These are phyloP conservation scores for Penicillium rolfsii DNA, from an alignment of 2,329 filamentous ascomycete genomes.

Conservation along the genomic window DNA sequence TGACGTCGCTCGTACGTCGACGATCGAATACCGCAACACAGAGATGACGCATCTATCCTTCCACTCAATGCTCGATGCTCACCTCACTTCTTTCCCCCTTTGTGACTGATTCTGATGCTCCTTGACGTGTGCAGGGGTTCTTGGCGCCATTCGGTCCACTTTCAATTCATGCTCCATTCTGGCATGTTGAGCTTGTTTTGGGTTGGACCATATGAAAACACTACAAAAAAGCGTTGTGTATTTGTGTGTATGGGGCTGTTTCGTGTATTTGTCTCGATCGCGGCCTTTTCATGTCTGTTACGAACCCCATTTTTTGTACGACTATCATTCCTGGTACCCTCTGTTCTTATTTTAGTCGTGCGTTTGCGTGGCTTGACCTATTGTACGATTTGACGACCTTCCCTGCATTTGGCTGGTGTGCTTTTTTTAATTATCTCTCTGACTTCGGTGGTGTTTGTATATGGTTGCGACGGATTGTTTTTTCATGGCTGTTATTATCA, in stretches of 20 bases:
- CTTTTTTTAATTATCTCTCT: background rate
- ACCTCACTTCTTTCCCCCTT: background rate
- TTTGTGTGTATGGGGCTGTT: slow-evolving; percentile 20
- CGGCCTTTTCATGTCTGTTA: slow-evolving; percentile 29
- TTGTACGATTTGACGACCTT: slow-evolving; percentile 26
- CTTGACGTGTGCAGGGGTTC: slow-evolving; percentile 26
- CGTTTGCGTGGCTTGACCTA: slow-evolving; percentile 13
- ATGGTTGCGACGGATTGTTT: slow-evolving; percentile 6
- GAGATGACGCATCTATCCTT: slow-evolving; percentile 22
- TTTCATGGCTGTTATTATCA: background rate
- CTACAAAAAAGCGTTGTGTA: slow-evolving; percentile 13
- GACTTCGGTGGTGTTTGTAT: slow-evolving; percentile 13
- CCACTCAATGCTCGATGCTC: background rate
- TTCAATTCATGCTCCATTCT: slow-evolving; percentile 19
- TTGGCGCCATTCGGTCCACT: slow-evolving; percentile 18
- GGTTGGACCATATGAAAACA: slow-evolving; percentile 8
- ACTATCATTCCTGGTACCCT: slow-evolving; percentile 20
- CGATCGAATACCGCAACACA: slow-evolving; percentile 18
- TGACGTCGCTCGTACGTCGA: slow-evolving; percentile 28
- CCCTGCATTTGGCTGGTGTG: slow-evolving; percentile 29
- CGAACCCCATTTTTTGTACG: slow-evolving; percentile 26
- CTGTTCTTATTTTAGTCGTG: background rate
- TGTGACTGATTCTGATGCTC: background rate
- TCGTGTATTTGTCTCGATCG: slow-evolving; percentile 23
- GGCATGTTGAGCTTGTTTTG: slow-evolving; percentile 11